phyloP scores from a whole-genome alignment of 2,329 filamentous ascomycete genomes.

The Cercospora janseana region DNA sequence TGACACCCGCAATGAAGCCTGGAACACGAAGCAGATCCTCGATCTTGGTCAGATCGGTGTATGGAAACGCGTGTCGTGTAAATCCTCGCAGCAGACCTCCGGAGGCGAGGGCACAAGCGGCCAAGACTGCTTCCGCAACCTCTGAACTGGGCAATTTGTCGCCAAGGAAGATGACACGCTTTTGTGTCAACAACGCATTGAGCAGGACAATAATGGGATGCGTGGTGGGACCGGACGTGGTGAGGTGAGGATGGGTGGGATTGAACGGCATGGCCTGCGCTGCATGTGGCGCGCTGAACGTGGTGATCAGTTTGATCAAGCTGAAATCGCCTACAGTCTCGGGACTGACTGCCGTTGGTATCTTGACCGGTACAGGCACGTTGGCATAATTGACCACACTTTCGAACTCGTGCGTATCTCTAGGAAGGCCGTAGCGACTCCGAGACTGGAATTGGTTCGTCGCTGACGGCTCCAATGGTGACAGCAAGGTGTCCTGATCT shows the following conservation, averaged over 20 bases:
- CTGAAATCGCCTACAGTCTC: constrained; percentile 98
- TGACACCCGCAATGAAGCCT: constrained; percentile 96
- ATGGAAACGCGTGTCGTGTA: constrained; percentile 93
- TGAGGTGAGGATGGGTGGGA: constrained; percentile 81
- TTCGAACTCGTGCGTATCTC: constrained; percentile 97
- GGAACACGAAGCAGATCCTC: constrained; percentile 94
- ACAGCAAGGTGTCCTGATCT: constrained; percentile 16
- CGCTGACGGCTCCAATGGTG: constrained; percentile 25
- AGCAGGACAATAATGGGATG: constrained; percentile 93
- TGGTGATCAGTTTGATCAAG: constrained; percentile 93
- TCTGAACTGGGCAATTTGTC: constrained; percentile 94
- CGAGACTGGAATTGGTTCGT: constrained; percentile 50
- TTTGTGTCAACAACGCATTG: constrained; percentile 93
- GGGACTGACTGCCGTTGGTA: constrained; percentile 87
- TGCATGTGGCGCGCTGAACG: constrained; percentile 80
- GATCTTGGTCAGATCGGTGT: constrained; percentile 96
- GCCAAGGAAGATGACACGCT: constrained; percentile 91
- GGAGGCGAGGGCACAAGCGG: constrained; percentile 90
- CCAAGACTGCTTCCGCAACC: constrained; percentile 95
- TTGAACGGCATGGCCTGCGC: constrained; percentile 78
- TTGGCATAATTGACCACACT: constrained; percentile 94
- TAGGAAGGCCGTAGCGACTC: constrained; percentile 68
- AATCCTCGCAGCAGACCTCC: constrained; percentile 91
- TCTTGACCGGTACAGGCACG: constrained; percentile 93
- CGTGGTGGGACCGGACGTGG: constrained; percentile 82